Base-by-base conservation (phyloP, 352 stramenopile genomes). In the Blastocystis sp. region DNA sequence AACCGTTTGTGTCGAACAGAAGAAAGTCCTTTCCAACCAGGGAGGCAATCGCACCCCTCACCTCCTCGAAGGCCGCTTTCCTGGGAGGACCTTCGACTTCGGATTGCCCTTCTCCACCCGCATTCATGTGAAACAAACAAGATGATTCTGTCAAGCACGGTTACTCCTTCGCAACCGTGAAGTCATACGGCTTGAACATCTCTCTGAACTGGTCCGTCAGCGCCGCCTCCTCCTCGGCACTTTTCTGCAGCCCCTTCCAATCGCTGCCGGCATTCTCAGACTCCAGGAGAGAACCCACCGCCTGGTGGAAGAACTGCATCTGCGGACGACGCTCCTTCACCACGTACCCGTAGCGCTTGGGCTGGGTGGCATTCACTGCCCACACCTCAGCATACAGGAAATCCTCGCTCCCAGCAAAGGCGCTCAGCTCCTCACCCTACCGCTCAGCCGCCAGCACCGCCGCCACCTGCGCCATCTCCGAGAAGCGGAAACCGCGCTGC, bases 241-340 rank as follows among this genome's bases (percentile, higher is more conserved):
- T 69, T 38, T 84, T 84, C 28, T 67, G 74, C 23, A 84, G 34
- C 10, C 14, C 41, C 74, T 84, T 84, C 74, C 74, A 84, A 84
- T 84, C 74, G 52, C 53, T 59, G 40, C 74, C 74, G 9, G 28
- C 74, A 67, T 84, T 84, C 56, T 84, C 74, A 17, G 74, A 28
- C 45, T 84, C 74, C 38, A 84, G 45, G 5, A 84, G 61, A 23
- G 74, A 66, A 38, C 74, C 74, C n/a, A 84, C 74, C 14, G 74
- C 74, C 74, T 84, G 74, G 21, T 84, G 74, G 74, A 84, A 84
- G 56, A 84, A 84, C 53, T 84, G 74, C 74, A 84, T 84, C 3
- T 84, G 56, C 9, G 74, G 74, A 67, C 74, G 74, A 19, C 56
- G 48, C 23, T 84, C 74, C 60, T 43, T 66, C 28, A 84, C 74